Evolutionary conservation across 495 filamentous ascomycete genomes (phyloP).

Genomic region (Letharia columbiana): DNA sequence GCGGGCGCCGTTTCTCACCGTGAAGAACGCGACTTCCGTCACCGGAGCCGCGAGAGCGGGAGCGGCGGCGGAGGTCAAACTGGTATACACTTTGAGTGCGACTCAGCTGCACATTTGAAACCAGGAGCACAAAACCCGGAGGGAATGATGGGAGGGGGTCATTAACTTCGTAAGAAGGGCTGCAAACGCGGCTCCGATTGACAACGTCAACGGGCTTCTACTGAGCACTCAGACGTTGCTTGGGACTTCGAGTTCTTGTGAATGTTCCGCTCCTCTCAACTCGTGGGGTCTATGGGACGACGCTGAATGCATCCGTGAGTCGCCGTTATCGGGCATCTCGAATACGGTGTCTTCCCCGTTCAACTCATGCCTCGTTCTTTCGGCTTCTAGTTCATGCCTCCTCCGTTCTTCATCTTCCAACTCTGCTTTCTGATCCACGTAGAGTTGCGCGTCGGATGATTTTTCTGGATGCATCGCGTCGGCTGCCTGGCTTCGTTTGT

Average conservation of each 20-base stretch:
- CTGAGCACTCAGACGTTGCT: not conserved
- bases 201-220: too few relatives aligned
- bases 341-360: not conserved
- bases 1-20: too few relatives aligned
- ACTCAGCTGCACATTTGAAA: too few relatives aligned
- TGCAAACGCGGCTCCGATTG: too few relatives aligned
- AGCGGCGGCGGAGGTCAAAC: too few relatives aligned
- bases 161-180: too few relatives aligned
- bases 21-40: too few relatives aligned
- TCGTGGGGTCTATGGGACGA: not conserved
- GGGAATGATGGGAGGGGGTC: too few relatives aligned
- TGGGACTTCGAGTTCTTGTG: not conserved
- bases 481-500: not conserved
- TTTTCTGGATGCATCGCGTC: not conserved
- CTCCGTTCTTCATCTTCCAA: slow-evolving; percentile 1
- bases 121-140: too few relatives aligned
- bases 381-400: not conserved
- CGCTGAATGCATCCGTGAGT: not conserved
- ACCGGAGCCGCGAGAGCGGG: too few relatives aligned
- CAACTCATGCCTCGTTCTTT: not conserved
- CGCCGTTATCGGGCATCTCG: not conserved
- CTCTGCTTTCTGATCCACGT: slow-evolving; percentile 9
- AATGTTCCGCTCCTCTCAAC: not conserved
- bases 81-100: too few relatives aligned
- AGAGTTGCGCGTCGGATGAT: not conserved